Evolutionary conservation across 2,329 filamentous ascomycete species (phyloP), one percentile per base, ranked within the genome.

Genomic region (Monosporascus sp.): DNA sequence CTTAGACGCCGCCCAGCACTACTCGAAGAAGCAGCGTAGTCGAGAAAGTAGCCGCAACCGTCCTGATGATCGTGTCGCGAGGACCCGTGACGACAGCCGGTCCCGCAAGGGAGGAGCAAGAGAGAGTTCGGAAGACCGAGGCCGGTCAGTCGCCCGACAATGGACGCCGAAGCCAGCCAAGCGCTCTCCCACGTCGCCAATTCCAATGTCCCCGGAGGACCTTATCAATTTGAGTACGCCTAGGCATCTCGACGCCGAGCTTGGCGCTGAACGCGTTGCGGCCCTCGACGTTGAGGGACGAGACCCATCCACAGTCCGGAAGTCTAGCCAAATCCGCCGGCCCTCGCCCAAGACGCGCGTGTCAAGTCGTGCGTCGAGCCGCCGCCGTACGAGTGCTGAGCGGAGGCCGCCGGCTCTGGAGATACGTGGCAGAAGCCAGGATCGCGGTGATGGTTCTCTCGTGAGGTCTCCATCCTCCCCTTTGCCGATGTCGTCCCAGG

Each of bases 151-250:
- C 14, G 78, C 81, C 45, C 81, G 86, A 22, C 87, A 85, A 58
- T 90, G 67, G 56, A 73, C 78, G 53, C 72, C 87, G 57, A 87
- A 85, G 65, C 83, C 88, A 18, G 82, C 85, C 14, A 96, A 96
- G 71, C 81, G 89, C 22, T 97, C 93, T 1, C 93, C 93, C 1
- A 95, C 90, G 2, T 97, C 93, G 0, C 93, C 93, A 0, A 81
- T 96, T 2, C 90, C 92, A 3, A 97, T 97, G 92, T 96, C 92
- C 3, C 91, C 91, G 0, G 90, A 96, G 62, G 91, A 97, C 63
- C 68, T 89, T 55, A 82, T 84, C 64, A 86, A 81, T 60, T 70
- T 87, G 49, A 81, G 79, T 57, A 81, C 75, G 1, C 74, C 77
- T 1, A 72, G 65, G 27, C 63, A 70, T 41, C 57, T 62, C 24